Evolutionary conservation across 2,329 filamentous ascomycete species (phyloP).

Genomic region (Reticulascus tulasneorum): DNA sequence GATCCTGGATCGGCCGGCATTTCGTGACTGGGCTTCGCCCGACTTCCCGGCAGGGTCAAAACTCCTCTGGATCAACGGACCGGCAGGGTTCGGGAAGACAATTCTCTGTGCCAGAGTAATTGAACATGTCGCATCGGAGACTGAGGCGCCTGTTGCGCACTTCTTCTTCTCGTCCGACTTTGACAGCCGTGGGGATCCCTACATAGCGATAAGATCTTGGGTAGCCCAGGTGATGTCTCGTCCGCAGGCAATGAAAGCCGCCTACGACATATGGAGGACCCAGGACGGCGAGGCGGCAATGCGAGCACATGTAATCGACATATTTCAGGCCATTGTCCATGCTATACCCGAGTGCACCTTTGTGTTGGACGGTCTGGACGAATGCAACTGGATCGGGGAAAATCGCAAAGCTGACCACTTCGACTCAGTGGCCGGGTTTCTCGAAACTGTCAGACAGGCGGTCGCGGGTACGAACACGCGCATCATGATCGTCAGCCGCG

Average conservation of each 20-base stretch:
- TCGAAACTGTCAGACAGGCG: slow-evolving; percentile 9
- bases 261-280: not conserved
- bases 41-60: slow-evolving; percentile 2
- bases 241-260: slow-evolving; percentile 9
- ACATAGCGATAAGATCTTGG: slow-evolving; percentile 24
- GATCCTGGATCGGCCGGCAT: slow-evolving; percentile 16
- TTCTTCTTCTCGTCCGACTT: slow-evolving; percentile 29
- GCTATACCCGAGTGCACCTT: slow-evolving; percentile 17
- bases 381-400: slow-evolving; percentile 18
- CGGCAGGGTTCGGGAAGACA: slow-evolving; percentile 29
- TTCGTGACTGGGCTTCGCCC: slow-evolving; percentile 17
- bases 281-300: slow-evolving; percentile 12
- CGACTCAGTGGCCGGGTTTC: slow-evolving; percentile 15
- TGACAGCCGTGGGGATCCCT: slow-evolving; percentile 21
- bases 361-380: slow-evolving; percentile 29
- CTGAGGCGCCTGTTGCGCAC: slow-evolving; percentile 12
- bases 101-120: slow-evolving; percentile 24
- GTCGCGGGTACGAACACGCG: slow-evolving; percentile 8
- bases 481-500: slow-evolving; percentile 22
- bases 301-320: slow-evolving; percentile 5
- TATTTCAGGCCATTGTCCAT: slow-evolving; percentile 15
- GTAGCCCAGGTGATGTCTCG: slow-evolving; percentile 17
- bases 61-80: slow-evolving; percentile 27
- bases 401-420: not conserved
- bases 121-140: slow-evolving; percentile 12